These are phyloP conservation scores for Micractinium conductrix DNA, from an alignment of 139 green algal genomes.

Conservation along the genomic window DNA sequence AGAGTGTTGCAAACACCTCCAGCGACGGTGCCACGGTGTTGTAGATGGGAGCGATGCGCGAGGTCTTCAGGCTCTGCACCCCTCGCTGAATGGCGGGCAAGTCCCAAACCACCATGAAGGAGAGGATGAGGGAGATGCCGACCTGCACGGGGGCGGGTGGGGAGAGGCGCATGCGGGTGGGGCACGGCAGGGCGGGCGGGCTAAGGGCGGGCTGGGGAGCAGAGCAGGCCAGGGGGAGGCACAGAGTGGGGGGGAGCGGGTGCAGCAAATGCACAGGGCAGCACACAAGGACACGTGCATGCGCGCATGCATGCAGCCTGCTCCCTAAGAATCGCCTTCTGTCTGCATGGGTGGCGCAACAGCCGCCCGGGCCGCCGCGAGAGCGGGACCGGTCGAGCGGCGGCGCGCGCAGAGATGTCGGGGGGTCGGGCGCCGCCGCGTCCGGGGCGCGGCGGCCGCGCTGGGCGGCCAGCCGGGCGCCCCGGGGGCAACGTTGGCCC, in stretches of 20 bases:
- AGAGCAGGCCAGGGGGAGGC: background rate
- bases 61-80: constrained; percentile 67
- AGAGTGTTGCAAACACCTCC: constrained; percentile 83
- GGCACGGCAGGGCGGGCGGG: background rate
- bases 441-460: background rate
- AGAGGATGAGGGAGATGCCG: constrained; percentile 87
- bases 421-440: constrained; percentile 19
- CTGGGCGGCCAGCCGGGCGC: background rate
- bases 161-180: background rate
- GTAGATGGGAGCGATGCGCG: constrained; percentile 80
- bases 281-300: background rate
- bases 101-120: constrained; percentile 96
- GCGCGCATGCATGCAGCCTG: background rate
- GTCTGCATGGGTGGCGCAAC: background rate
- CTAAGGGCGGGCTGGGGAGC: background rate
- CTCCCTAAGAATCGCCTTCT: constrained; percentile 52
- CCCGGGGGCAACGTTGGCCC: constrained; percentile 22
- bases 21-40: constrained; percentile 89
- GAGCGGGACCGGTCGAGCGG: background rate
- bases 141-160: constrained; percentile 59
- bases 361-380: background rate
- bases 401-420: background rate
- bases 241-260: background rate
- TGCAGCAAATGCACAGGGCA: background rate
- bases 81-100: constrained; percentile 78